phyloP scores from a whole-genome alignment of 2,329 filamentous ascomycete species.

The Coleophoma eucalyptorum region DNA sequence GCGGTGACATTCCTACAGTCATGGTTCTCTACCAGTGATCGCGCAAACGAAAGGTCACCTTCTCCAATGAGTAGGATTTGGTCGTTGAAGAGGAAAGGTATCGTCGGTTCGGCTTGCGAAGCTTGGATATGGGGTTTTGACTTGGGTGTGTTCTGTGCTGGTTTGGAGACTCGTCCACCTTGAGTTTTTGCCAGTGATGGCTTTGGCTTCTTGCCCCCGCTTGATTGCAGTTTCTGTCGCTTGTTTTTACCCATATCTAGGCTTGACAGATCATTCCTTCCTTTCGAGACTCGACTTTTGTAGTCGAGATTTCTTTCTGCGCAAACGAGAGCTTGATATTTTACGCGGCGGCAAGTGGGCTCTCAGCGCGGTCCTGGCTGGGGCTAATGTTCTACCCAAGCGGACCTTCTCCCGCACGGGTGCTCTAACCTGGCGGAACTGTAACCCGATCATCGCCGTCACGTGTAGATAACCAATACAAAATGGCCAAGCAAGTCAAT shows the following conservation, averaged over 20 bases:
- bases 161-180: constrained; percentile 1
- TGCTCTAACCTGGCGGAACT: no score
- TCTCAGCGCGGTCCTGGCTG: no score
- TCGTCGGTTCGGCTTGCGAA: constrained; percentile 41
- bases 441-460: no score
- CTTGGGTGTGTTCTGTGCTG: constrained; percentile 1
- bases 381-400: no score
- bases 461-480: no score
- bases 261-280: no score
- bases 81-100: constrained; percentile 65
- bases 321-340: no score
- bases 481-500: no score
- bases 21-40: constrained; percentile 62
- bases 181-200: constrained; percentile 1
- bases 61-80: constrained; percentile 75
- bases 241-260: constrained; percentile 22
- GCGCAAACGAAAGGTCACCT: constrained; percentile 76
- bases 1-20: constrained; percentile 63
- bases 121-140: constrained; percentile 7
- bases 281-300: no score
- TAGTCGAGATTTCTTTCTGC: no score
- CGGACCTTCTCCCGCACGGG: no score
- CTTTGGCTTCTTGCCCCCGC: constrained; percentile 7
- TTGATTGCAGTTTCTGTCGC: constrained; percentile 10
- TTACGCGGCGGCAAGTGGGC: no score